Percentiles rank a stretch among this genome's conserved stretches.
phyloP scores from a whole-genome alignment of 768 basidiomycete species.

The Agaricus sinodeliciosus region DNA sequence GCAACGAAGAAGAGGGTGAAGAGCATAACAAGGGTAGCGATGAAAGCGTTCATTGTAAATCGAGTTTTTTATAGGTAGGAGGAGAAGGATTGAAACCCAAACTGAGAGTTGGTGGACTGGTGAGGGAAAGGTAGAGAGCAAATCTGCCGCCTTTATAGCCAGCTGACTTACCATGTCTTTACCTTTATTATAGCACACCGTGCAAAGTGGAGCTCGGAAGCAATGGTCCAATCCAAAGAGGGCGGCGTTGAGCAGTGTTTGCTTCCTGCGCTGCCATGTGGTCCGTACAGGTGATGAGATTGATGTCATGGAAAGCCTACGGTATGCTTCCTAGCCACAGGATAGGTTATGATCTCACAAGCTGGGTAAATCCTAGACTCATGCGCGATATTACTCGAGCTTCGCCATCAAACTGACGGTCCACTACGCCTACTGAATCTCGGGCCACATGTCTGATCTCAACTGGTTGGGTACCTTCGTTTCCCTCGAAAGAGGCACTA shows the following conservation, averaged over 20 bases:
- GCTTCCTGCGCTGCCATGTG: slow-evolving; percentile 11
- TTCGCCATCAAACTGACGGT: slow-evolving; percentile 8
- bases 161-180: background rate
- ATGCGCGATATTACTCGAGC: background rate
- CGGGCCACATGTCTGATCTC: slow-evolving; percentile 1
- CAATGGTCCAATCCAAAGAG: slow-evolving; percentile 5
- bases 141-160: slow-evolving; percentile 3
- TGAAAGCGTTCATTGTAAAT: slow-evolving; percentile 10
- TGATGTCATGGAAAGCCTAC: slow-evolving; percentile 9
- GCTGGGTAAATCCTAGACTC: slow-evolving; percentile 3
- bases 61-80: background rate
- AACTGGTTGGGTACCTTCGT: background rate
- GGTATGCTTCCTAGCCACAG: slow-evolving; percentile 7
- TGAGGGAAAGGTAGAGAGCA: slow-evolving; percentile 4
- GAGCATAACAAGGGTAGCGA: slow-evolving; percentile 18
- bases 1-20: slow-evolving; percentile 20
- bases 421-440: slow-evolving; percentile 2
- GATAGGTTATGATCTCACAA: slow-evolving; percentile 9
- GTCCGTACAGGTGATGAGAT: slow-evolving; percentile 4
- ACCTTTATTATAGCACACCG: background rate
- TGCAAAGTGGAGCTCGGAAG: slow-evolving; percentile 6
- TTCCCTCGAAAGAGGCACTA: background rate
- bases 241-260: slow-evolving; percentile 5
- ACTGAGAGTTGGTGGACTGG: slow-evolving; percentile 3
- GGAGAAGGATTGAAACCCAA: background rate